These are phyloP conservation scores for Talaromyces adpressus DNA, from an alignment of 495 filamentous ascomycete genomes.

Conservation along the genomic window DNA sequence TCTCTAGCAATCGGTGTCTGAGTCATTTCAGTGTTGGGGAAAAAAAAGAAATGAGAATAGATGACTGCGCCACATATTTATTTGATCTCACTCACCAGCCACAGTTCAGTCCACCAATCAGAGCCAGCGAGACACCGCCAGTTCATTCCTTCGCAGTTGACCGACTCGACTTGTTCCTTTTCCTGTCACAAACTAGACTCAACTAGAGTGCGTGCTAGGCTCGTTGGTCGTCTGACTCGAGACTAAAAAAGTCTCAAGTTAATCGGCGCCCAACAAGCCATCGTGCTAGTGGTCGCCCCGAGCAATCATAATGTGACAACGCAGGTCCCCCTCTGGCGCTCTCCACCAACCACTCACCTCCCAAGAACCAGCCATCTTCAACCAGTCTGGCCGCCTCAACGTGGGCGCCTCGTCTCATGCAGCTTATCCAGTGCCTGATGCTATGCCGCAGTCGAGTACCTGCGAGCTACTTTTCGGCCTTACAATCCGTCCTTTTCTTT, in stretches of 20 bases:
- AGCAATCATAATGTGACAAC: conserved; percentile 20
- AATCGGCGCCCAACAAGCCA: not conserved
- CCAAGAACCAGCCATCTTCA: not conserved
- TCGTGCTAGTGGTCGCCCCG: not conserved
- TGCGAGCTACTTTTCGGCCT: conserved; percentile 7
- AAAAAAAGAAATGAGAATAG: not conserved
- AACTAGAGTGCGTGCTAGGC: too few relatives aligned
- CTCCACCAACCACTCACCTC: conserved; percentile 9
- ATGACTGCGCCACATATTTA: not conserved
- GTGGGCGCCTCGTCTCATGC: conserved; percentile 13
- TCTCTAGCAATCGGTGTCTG: too few relatives aligned
- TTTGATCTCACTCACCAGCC: conserved; percentile 26
- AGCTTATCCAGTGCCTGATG: conserved; percentile 8
- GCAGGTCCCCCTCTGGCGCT: conserved; percentile 20
- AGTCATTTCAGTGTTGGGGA: not conserved
- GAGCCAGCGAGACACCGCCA: not conserved
- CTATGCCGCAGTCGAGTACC: conserved; percentile 9
- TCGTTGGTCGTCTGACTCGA: not conserved
- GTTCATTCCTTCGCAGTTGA: not conserved
- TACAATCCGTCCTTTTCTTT: conserved; percentile 12
- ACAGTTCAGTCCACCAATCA: conserved; percentile 25
- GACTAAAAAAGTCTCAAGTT: not conserved
- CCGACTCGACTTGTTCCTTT: not conserved
- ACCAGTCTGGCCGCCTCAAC: conserved; percentile 8
- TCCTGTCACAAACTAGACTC: not conserved